Base-by-base conservation (phyloP, 139 green algal species). In the Pseudopediastrum boryanum region DNA sequence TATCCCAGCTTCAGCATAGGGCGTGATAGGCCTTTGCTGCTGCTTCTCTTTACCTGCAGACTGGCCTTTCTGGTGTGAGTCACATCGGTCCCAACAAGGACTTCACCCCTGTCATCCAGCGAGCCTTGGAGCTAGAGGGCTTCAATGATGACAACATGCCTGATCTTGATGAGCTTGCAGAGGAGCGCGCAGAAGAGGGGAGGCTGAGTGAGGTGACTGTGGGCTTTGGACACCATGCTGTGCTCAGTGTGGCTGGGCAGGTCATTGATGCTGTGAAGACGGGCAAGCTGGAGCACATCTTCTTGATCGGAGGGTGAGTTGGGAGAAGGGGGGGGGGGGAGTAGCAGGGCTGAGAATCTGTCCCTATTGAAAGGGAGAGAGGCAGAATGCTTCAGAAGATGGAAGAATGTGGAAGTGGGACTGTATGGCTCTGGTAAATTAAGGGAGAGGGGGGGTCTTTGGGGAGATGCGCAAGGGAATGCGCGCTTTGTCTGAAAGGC, bases 241-340 rank as follows among this genome's bases (percentile, higher is more conserved):
- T 91, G 39, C 79, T 92, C 59, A 52, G 61, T 16, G 84, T 87
- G 23, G 86, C 86, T 8, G 84, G 50, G 0, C 54, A 82, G 58
- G 79, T 92, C 29, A 51, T 93, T 2, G 78, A 86, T 5, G 86
- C 84, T 29, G 73, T 91, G 46, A 80, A 91, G 80, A 67, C 31
- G 31, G 84, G 84, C 46, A 69, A 83, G 41, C 81, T 90, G 75
- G 78, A 86, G 71, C 85, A 88, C 72, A 85, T 90, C 62, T 90
- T 87, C 75, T 68, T 90, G 43, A 79, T 90, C 36, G 85, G 85
- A 61, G 75, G 75, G 75, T 82, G 64, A 82, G 75, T 39, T 3
- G 38, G 23, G 21, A 35, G n/a, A 39, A 65, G 23, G 10, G 56
- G 56, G 56, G 19, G 48, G 19, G 19, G 48, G 48, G 19, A 58